Percentiles rank a stretch among this genome's conserved stretches.
phyloP scores from a whole-genome alignment of 306 rosid species.

The Vigna mungo region DNA sequence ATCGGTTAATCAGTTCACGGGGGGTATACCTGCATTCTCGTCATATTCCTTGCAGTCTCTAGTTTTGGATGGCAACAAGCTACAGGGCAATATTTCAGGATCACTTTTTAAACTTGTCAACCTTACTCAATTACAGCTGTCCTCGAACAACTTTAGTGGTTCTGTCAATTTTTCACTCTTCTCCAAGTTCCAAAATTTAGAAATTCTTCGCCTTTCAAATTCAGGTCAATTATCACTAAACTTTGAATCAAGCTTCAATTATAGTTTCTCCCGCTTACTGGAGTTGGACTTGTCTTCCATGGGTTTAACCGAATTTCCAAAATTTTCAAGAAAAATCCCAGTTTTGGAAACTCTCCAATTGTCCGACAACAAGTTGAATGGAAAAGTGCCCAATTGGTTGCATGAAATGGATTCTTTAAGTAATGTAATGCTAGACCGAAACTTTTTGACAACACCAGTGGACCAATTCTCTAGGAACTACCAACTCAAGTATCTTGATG shows the following conservation, averaged over 20 bases:
- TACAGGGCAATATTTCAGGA: too few relatives aligned
- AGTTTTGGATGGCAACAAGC: too few relatives aligned
- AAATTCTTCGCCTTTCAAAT: neutral
- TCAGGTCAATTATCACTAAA: neutral
- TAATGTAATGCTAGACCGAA: accelerated
- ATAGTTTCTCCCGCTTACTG: neutral
- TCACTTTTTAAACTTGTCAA: too few relatives aligned
- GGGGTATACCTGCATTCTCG: too few relatives aligned
- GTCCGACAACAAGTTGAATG: conserved; percentile 17
- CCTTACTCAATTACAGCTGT: neutral
- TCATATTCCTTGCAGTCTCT: too few relatives aligned
- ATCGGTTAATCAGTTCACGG: too few relatives aligned
- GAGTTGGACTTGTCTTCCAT: neutral
- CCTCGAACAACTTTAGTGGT: conserved; percentile 12
- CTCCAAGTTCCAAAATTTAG: neutral
- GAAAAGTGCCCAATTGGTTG: conserved; percentile 38
- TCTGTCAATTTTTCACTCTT: neutral
- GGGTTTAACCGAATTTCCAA: neutral
- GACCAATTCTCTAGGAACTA: neutral
- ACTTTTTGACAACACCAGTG: neutral
- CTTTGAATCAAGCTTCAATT: neutral
- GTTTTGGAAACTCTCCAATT: neutral
- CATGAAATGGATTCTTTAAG: neutral
- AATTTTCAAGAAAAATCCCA: neutral
- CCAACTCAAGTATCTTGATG: neutral